A percentile compares a stretch with the other conserved stretches of the same genome.
These are phyloP conservation scores for Alternaria sp. DNA, from an alignment of 2,329 filamentous ascomycete genomes.

Conservation along the genomic window DNA sequence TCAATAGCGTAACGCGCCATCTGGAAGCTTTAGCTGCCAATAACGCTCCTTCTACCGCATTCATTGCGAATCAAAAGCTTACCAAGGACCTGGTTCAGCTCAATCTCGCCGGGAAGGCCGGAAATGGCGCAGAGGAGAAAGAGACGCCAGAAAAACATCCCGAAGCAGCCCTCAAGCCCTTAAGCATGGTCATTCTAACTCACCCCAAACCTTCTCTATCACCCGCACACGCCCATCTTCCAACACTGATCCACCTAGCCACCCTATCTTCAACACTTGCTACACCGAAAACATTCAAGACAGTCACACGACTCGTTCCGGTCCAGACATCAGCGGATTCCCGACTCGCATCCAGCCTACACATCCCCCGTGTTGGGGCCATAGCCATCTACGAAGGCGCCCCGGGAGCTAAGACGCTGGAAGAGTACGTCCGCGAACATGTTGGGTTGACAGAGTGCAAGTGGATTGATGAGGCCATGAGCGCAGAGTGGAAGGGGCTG, in stretches of 20 bases:
- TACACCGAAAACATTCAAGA: neutral
- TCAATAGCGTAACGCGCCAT: slow-evolving; percentile 69
- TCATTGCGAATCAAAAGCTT: neutral
- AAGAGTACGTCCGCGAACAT: slow-evolving; percentile 64
- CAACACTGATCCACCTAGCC: slow-evolving; percentile 43
- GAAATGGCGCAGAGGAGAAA: neutral
- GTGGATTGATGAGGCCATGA: slow-evolving; percentile 64
- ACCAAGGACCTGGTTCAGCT: neutral
- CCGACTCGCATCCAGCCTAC: slow-evolving; percentile 65
- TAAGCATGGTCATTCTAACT: slow-evolving; percentile 44
- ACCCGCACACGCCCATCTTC: slow-evolving; percentile 46
- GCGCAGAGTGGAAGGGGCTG: slow-evolving; percentile 55
- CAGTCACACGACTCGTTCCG: slow-evolving; percentile 66
- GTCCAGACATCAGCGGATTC: slow-evolving; percentile 69
- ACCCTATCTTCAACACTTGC: slow-evolving; percentile 14
- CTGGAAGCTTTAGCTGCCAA: slow-evolving; percentile 60
- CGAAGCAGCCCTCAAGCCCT: slow-evolving; percentile 5
- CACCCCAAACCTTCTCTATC: slow-evolving; percentile 46
- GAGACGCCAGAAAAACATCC: neutral
- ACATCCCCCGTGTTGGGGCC: slow-evolving; percentile 71
- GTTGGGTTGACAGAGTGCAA: slow-evolving; percentile 63
- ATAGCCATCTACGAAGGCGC: slow-evolving; percentile 67
- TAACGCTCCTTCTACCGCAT: slow-evolving; percentile 24
- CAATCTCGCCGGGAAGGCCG: neutral
- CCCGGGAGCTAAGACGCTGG: slow-evolving; percentile 65